Conservation (phyloP, 805 yeast species). For the Kuraishia cidri region DNA sequence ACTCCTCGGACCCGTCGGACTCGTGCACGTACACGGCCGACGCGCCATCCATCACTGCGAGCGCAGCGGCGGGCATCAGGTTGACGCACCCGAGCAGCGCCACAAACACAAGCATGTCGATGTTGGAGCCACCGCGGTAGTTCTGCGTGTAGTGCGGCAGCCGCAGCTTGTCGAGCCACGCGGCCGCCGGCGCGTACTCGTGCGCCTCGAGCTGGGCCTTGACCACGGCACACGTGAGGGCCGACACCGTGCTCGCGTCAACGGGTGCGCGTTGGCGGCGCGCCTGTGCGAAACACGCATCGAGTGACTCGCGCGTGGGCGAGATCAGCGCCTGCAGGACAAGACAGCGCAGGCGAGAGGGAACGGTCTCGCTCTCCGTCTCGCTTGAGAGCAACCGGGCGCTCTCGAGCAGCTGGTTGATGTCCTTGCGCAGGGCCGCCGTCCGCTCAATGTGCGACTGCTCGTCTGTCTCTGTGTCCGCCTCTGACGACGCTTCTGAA, state of each 20-base stretch:
- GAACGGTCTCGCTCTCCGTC: no score
- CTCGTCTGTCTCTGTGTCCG: background rate
- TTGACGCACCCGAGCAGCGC: constrained; percentile 13
- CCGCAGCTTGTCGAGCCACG: constrained; percentile 14
- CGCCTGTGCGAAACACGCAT: constrained; percentile 7
- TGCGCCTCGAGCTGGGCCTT: constrained; percentile 13
- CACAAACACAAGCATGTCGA: constrained; percentile 16
- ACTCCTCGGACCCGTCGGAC: constrained; percentile 1
- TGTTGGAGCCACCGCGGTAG: constrained; percentile 8
- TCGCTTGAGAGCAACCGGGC: no score
- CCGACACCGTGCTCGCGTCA: constrained; percentile 4
- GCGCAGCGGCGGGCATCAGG: constrained; percentile 4
- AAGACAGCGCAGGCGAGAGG: constrained; percentile 6
- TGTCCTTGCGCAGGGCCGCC: background rate
- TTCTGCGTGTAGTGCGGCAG: constrained; percentile 13
- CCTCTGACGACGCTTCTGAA: background rate
- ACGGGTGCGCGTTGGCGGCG: constrained; percentile 2
- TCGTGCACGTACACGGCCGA: constrained; percentile 1
- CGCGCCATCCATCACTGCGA: background rate
- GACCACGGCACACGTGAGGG: constrained; percentile 14
- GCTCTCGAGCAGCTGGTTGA: constrained; percentile 4
- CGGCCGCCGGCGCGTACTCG: constrained; percentile 7
- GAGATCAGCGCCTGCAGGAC: constrained; percentile 11
- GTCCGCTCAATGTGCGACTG: background rate
- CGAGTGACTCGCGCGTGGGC: constrained; percentile 10